phyloP scores from a whole-genome alignment of 208 protist species.

The Trypanosoma cruzi region DNA sequence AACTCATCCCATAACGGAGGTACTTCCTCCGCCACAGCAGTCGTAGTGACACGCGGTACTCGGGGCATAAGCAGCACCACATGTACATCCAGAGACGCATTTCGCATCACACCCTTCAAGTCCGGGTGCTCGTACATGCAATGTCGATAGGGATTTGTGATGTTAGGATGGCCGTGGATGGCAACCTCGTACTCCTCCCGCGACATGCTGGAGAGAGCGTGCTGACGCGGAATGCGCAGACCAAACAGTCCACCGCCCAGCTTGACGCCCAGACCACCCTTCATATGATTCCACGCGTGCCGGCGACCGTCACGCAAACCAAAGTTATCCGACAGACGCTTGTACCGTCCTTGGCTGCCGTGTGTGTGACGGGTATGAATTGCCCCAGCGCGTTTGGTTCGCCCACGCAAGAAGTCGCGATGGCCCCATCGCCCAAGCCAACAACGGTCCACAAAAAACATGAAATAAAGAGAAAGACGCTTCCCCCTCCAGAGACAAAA shows the following conservation, averaged over 20 bases:
- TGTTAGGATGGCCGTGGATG: conserved; percentile 87
- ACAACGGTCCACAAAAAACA: neutral
- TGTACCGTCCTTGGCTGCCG: conserved; percentile 78
- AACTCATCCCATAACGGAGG: conserved; percentile 32
- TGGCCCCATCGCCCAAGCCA: conserved; percentile 64
- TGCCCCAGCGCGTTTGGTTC: conserved; percentile 71
- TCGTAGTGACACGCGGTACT: conserved; percentile 34
- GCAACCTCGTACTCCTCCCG: conserved; percentile 70
- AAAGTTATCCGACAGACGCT: conserved; percentile 58
- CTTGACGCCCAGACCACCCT: conserved; percentile 84
- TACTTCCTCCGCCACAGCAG: conserved; percentile 1
- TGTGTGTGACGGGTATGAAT: conserved; percentile 89
- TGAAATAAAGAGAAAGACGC: neutral
- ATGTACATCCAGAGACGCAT: conserved; percentile 49
- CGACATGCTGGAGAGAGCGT: conserved; percentile 74
- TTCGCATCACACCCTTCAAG: conserved; percentile 74
- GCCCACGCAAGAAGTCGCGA: conserved; percentile 77
- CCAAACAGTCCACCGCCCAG: conserved; percentile 89
- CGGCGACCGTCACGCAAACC: conserved; percentile 81
- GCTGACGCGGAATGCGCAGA: conserved; percentile 80
- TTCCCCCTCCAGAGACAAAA: too few relatives aligned
- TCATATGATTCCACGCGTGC: conserved; percentile 73
- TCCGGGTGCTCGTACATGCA: conserved; percentile 68
- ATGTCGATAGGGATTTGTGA: conserved; percentile 90
- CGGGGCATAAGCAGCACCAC: conserved; percentile 78